A percentile compares a stretch with the other conserved stretches of the same genome.
These are phyloP conservation scores for Erigeron canadensis DNA, from an alignment of 129 eudicot genomes.

Conservation along the genomic window DNA sequence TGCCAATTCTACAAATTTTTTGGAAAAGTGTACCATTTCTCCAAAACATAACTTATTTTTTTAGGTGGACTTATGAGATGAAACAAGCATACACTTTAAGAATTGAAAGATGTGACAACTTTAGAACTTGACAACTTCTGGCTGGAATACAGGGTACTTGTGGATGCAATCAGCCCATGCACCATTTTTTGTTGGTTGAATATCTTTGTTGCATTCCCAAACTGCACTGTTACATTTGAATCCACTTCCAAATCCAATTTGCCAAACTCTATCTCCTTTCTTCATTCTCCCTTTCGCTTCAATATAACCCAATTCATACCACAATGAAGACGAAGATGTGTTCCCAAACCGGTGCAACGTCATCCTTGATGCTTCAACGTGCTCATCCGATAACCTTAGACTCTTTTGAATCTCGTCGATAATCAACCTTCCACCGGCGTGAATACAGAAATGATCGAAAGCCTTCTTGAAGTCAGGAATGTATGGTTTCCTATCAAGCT, in stretches of 20 bases:
- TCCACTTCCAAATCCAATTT: conserved; percentile 10
- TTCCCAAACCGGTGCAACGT: conserved; percentile 11
- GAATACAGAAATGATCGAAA: conserved; percentile 12
- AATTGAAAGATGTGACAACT: no score
- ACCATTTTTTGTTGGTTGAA: background rate
- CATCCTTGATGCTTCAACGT: conserved; percentile 8
- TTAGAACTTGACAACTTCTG: background rate
- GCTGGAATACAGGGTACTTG: conserved; percentile 1
- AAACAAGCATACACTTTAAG: no score
- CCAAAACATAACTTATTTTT: no score
- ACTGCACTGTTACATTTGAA: conserved; percentile 14
- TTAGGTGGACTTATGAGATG: no score
- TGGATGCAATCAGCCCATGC: conserved; percentile 19
- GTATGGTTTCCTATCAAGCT: background rate
- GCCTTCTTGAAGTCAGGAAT: conserved; percentile 13
- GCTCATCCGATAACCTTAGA: background rate
- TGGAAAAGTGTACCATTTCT: no score
- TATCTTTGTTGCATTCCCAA: conserved; percentile 4
- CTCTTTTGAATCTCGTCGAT: conserved; percentile 12
- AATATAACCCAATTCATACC: conserved; percentile 4
- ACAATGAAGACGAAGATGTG: conserved; percentile 12
- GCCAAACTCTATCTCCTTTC: conserved; percentile 17
- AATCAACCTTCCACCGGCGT: conserved; percentile 2
- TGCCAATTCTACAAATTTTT: no score
- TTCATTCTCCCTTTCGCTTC: conserved; percentile 17